Evolutionary conservation across 371 early-diverging fungal species (phyloP), one percentile per base, ranked within the genome.

Genomic region (Apophysomyces ossiformis): DNA sequence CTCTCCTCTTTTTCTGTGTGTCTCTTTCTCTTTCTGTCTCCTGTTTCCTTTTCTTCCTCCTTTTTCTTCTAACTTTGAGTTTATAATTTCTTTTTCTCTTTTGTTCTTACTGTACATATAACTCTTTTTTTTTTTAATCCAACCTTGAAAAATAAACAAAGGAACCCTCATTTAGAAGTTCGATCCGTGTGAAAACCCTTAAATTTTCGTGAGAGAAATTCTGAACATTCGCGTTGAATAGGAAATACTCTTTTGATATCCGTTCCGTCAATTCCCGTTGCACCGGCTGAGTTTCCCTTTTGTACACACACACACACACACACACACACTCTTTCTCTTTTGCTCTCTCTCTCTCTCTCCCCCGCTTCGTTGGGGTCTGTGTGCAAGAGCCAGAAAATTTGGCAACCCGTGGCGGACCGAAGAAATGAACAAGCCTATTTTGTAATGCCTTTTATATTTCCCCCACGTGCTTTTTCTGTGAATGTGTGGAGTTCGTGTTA

Each of bases 231-330:
- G 13, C 11, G 5, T 41, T 18, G 54, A 2, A 26, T 21, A 21
- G n/a, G 16, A 18, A 9, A 5, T 7, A 9, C 21, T 50, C 21
- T 16, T 50, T 50, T 50, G 54, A 21, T 50, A 50, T 50, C 54
- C 54, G 54, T 50, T 50, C 54, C 54, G 54, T 50, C 54, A 18
- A 50, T 50, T 50, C 54, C 54, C 54, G 54, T 50, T 26, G 54
- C 54, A 50, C 54, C 54, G 54, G 54, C 54, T 50, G 54, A 50
- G 54, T 50, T 50, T 26, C 54, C 7, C 21, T 50, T 26, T 26
- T 26, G 2, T 26, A 26, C 32, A 26, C 32, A 26, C 32, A 26
- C n/a, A n/a, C n/a, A n/a, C n/a, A n/a, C n/a, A n/a, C n/a, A n/a
- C n/a, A n/a, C n/a, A 26, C 32, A 26, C 32, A 26, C 32, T 2